Conservation (phyloP, 352 stramenopile species). For the Aphanomyces invadans region DNA sequence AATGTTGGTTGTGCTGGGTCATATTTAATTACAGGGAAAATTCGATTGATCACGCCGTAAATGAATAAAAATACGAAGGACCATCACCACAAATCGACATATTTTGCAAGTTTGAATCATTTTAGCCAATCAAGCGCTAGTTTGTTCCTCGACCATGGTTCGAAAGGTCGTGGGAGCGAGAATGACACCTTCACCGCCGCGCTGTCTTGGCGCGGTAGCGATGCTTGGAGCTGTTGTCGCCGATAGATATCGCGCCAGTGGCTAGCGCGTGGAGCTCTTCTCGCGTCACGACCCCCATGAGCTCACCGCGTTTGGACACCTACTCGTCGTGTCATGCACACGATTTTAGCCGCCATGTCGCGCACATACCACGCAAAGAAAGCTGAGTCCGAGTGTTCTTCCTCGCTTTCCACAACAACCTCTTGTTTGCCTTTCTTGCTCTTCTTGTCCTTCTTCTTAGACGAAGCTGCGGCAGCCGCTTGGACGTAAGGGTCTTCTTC, state of each 20-base stretch:
- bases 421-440: constrained; percentile 30
- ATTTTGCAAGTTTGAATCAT: not conserved
- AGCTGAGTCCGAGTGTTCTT: constrained; percentile 6
- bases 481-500: constrained; percentile 29
- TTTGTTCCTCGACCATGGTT: too few relatives aligned
- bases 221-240: not conserved
- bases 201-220: not conserved
- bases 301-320: constrained; percentile 13
- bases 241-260: not conserved
- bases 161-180: too few relatives aligned
- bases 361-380: constrained; percentile 5
- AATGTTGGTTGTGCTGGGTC: not conserved
- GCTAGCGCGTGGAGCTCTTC: constrained; percentile 11
- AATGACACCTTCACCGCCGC: not conserved
- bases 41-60: not conserved
- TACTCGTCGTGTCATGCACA: not conserved
- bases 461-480: constrained; percentile 15
- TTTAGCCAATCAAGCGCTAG: not conserved
- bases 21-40: not conserved
- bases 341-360: not conserved
- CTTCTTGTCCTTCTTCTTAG: constrained; percentile 80
- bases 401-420: constrained; percentile 30
- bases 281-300: constrained; percentile 10
- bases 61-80: constrained; percentile 3
- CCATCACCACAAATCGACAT: not conserved